Evolutionary conservation across 768 basidiomycete species (phyloP), one percentile per base, ranked within the genome.

Genomic region (Xerocomus brunneocitrinus): DNA sequence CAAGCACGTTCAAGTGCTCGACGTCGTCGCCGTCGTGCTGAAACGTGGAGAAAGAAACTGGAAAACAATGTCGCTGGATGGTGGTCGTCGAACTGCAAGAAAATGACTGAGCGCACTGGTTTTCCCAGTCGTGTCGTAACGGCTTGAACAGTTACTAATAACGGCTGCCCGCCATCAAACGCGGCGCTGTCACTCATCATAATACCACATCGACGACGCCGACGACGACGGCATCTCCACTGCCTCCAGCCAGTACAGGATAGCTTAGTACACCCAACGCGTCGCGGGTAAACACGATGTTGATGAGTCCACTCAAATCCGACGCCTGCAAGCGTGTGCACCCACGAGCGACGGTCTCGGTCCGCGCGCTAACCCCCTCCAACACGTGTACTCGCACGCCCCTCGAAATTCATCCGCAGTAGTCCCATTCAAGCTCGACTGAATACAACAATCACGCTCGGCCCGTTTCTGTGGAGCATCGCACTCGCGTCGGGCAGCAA

Each of bases 321-420:
- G 24, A n/a, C 9, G 3, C 43, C n/a, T 22, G 36, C 19, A 19
- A 19, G 19, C 46, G 30, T 49, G 52, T 53, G 47, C 14, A 46
- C 44, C 39, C 51, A 51, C 36, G n/a, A 28, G 12, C 49, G 30
- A 52, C 46, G 34, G 30, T 24, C 45, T 41, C 53, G 34, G 46
- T 38, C 38, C 30, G 68, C 64, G 64, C 64, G 62, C 67, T 64
- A 62, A 67, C 60, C 53, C 68, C 52, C 41, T 59, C 48, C 59
- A 50, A 67, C 67, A 68, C 67, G 67, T 68, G 67, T 67, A 43
- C 60, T 68, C 69, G 60, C 67, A 68, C 69, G 67, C 58, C 52
- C 64, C 41, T 58, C 55, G 38, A 56, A 57, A 55, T 60, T 64
- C 57, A 57, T 59, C 55, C 67, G 63, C 67, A 68, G 62, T 60